Conservation (phyloP, 352 stramenopile genomes). For the Phytophthora tubulina region DNA sequence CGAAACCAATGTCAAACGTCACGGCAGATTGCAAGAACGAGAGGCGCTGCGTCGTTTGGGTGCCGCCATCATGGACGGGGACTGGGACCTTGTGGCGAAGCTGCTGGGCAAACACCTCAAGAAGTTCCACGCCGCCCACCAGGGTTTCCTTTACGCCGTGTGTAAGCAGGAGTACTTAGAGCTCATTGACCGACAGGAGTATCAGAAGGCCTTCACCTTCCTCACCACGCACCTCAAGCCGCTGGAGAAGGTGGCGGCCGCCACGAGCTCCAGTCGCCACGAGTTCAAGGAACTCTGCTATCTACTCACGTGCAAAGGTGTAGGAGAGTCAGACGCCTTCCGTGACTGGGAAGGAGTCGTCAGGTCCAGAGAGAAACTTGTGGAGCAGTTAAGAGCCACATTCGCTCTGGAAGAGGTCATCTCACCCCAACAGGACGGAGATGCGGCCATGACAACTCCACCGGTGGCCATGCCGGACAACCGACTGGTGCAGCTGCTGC, state of each 20-base stretch:
- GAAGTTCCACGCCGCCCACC: constrained; percentile 79
- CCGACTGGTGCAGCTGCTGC: constrained; percentile 80
- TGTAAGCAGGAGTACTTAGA: constrained; percentile 92
- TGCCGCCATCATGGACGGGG: constrained; percentile 81
- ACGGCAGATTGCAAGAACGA: constrained; percentile 75
- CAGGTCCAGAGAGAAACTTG: constrained; percentile 83
- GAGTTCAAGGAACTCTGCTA: constrained; percentile 93
- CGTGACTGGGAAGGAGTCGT: constrained; percentile 87
- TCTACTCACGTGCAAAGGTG: constrained; percentile 89
- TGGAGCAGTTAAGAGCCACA: constrained; percentile 84
- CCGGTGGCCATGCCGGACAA: constrained; percentile 72
- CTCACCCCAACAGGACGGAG: constrained; percentile 53
- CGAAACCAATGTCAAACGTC: constrained; percentile 87
- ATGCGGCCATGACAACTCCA: constrained; percentile 22
- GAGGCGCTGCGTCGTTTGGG: constrained; percentile 79
- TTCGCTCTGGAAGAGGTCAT: constrained; percentile 85
- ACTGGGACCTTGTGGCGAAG: constrained; percentile 90
- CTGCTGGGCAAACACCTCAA: constrained; percentile 85
- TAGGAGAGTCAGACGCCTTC: constrained; percentile 85
- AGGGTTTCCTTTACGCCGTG: constrained; percentile 90
- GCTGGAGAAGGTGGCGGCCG: constrained; percentile 81
- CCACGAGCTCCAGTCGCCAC: constrained; percentile 72
- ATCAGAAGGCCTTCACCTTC: constrained; percentile 92
- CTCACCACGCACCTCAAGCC: constrained; percentile 90
- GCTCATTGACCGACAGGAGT: constrained; percentile 90